Base-by-base conservation (phyloP, 179 eudicot species). In the Carnegiea gigantea region DNA sequence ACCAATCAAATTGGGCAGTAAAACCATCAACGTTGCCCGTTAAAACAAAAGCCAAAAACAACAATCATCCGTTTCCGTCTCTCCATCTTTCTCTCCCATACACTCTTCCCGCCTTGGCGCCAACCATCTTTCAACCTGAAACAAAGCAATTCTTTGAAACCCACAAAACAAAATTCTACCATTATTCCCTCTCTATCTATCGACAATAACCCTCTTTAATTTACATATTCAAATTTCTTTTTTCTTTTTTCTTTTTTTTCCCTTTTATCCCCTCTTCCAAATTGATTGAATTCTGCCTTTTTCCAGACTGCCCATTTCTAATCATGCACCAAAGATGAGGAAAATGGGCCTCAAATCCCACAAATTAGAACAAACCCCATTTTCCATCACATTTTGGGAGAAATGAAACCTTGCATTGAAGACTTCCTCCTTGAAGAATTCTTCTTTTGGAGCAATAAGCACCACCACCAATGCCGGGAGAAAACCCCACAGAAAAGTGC, bases 291-390 rank as follows among this genome's bases (percentile, higher is more conserved):
- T 21, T 62, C n/a, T 38, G 9, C 68, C 28, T 23, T 17, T 57
- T 28, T 70, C 20, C 40, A 48, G 14, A 15, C 21, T 28, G 65
- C 84, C 80, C 73, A 33, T 28, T 44, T 64, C 48, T 57, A 73
- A 78, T 57, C 70, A 83, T 73, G 82, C 65, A 64, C 70, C 24
- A 23, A 83, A 70, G 75, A 79, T 79, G 77, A 83, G 80, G 82
- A 79, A 75, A 79, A 75, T 79, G 75, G 75, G 78, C 67, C 28
- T 33, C 70, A 65, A 24, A 28, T 75, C 24, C 46, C 54, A 38
- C 76, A 70, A 53, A 15, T 57, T 20, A 76, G 9, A 67, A 40
- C 44, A 77, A 18, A 53, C 6, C 15, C 48, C 14, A 70, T 14
- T 26, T 49, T 4, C 77, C 78, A 28, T 46, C 78, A 44, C 62